These are phyloP conservation scores for Pichia exigua DNA, from an alignment of 805 yeast genomes.

Conservation along the genomic window DNA sequence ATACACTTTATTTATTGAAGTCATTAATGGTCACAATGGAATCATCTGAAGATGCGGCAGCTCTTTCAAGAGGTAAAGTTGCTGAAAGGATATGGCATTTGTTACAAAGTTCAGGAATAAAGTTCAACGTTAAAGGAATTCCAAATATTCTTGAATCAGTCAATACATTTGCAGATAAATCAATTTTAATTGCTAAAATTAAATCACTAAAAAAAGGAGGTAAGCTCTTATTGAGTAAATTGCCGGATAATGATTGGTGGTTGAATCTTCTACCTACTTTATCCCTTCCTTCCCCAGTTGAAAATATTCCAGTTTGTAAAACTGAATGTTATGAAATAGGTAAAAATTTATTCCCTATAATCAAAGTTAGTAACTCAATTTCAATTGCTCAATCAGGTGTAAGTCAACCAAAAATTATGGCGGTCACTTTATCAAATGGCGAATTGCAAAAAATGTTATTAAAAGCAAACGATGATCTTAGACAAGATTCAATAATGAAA, in stretches of 20 bases:
- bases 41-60: slow-evolving; percentile 30
- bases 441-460: slow-evolving; percentile 48
- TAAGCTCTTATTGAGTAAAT: slow-evolving; percentile 27
- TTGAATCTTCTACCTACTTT: slow-evolving; percentile 34
- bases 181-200: slow-evolving; percentile 43
- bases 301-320: slow-evolving; percentile 33
- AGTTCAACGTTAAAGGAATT: slow-evolving; percentile 10
- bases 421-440: slow-evolving; percentile 52
- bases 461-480: slow-evolving; percentile 83
- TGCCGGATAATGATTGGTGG: slow-evolving; percentile 54
- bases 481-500: slow-evolving; percentile 97
- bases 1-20: slow-evolving; percentile 54
- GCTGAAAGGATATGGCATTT: slow-evolving; percentile 42
- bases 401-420: slow-evolving; percentile 78
- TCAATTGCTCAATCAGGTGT: slow-evolving; percentile 73
- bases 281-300: slow-evolving; percentile 63
- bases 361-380: slow-evolving; percentile 37
- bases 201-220: slow-evolving; percentile 30
- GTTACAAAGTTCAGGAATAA: slow-evolving; percentile 19
- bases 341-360: slow-evolving; percentile 27
- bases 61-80: slow-evolving; percentile 41
- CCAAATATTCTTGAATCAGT: slow-evolving; percentile 34
- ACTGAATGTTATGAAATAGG: slow-evolving; percentile 34
- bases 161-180: slow-evolving; percentile 41
- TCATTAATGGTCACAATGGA: slow-evolving; percentile 39